Conservation (phyloP, 352 stramenopile genomes). For the Globisporangium canariense region DNA sequence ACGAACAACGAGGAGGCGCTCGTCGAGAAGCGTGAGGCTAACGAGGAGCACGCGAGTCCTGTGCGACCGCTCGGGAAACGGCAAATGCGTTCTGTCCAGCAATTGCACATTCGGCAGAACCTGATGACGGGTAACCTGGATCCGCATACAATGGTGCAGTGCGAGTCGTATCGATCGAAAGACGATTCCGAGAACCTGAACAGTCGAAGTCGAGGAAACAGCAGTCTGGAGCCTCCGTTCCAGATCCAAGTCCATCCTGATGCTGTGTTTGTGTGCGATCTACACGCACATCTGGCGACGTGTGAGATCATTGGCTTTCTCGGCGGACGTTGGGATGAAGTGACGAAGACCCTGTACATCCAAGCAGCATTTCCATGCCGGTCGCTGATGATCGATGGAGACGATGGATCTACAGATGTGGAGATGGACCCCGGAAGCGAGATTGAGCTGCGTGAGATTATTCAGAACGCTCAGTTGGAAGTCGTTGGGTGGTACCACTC, state of each 20-base stretch:
- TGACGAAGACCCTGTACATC: conserved; percentile 85
- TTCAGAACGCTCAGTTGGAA: conserved; percentile 83
- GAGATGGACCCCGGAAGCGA: conserved; percentile 94
- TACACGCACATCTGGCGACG: conserved; percentile 91
- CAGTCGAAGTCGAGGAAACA: conserved; percentile 41
- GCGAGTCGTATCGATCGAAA: conserved; percentile 48
- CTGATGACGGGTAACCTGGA: conserved; percentile 70
- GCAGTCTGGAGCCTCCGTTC: conserved; percentile 75
- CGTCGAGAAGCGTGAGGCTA: background rate
- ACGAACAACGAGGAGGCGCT: conserved; percentile 23
- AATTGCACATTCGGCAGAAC: conserved; percentile 78
- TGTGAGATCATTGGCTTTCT: conserved; percentile 95
- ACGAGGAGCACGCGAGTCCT: conserved; percentile 14
- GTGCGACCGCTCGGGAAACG: conserved; percentile 38
- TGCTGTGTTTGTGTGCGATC: conserved; percentile 87
- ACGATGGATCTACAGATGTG: conserved; percentile 91
- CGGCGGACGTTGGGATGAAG: conserved; percentile 85
- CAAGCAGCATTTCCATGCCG: conserved; percentile 92
- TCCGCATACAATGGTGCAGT: conserved; percentile 87
- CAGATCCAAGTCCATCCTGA: conserved; percentile 87
- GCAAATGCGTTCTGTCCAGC: conserved; percentile 64
- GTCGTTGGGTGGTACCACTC: conserved; percentile 96
- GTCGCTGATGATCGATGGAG: conserved; percentile 83
- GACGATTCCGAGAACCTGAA: conserved; percentile 32
- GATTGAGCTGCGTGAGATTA: conserved; percentile 89